A percentile compares a stretch with the other conserved stretches of the same genome.
These are phyloP conservation scores for Eimeria brunetti DNA, from an alignment of 169 alveolate species.

Conservation along the genomic window DNA sequence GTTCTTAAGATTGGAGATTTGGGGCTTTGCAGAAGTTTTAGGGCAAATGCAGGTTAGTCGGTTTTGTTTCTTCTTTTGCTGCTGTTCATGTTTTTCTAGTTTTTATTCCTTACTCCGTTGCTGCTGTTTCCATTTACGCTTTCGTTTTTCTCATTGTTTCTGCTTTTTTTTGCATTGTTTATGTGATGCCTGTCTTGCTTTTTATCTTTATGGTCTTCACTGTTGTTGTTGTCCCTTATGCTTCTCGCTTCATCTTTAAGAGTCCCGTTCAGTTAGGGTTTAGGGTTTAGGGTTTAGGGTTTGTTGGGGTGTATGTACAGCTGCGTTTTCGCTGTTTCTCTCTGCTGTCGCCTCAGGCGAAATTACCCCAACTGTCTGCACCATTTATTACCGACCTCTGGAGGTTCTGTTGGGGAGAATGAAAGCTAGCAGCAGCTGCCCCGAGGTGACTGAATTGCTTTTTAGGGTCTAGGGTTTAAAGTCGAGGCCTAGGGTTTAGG, in stretches of 20 bases:
- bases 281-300: too few species aligned
- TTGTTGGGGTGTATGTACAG: too few species aligned
- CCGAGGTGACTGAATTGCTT: background rate
- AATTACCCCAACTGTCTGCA: constrained; percentile 93
- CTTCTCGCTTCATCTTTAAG: too few species aligned
- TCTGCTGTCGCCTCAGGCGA: constrained; percentile 85
- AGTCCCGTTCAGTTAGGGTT: too few species aligned
- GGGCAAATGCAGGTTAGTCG: constrained; percentile 50
- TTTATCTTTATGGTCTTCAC: background rate
- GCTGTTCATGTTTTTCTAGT: background rate
- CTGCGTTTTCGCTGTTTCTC: background rate
- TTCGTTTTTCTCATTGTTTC: background rate
- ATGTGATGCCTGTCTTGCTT: background rate
- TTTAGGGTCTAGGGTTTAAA: background rate
- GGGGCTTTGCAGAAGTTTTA: constrained; percentile 93
- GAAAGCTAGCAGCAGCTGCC: constrained; percentile 49
- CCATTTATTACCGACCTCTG: constrained; percentile 92
- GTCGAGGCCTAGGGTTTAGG: background rate
- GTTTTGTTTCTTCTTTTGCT: background rate
- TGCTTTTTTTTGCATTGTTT: background rate
- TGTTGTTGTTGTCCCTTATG: too few species aligned
- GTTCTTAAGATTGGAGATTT: constrained; percentile 94
- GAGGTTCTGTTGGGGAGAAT: constrained; percentile 89
- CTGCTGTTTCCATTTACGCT: background rate
- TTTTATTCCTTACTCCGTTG: background rate